Evolutionary conservation across 768 basidiomycete species (phyloP), one percentile per base, ranked within the genome.

Genomic region (Termitomyces sp.): DNA sequence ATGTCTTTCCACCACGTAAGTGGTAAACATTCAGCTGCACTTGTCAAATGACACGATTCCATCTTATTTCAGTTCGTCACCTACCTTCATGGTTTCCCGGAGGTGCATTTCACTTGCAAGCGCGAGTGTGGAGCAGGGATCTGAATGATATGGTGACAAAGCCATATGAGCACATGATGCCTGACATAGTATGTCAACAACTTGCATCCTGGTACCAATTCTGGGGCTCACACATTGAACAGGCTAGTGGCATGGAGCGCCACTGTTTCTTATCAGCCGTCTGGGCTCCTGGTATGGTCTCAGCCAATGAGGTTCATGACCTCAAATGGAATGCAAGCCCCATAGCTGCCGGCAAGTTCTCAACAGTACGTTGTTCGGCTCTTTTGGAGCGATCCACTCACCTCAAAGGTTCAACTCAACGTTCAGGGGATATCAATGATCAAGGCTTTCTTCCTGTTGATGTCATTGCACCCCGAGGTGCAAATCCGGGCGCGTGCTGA

Each of bases 391-490:
- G 9, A 20, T 44, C 9, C 42, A 11, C n/a, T 44, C 9, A 11
- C n/a, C 42, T 42, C 7, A 20, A 20, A 28, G 28, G 28, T 28
- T 28, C 28, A 28, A 8, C 7, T 28, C 28, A 28, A 8, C 7
- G 4, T 42, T 13, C 16, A 48, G 58, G 18, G 52, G 0, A 8
- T 59, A 35, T 33, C 62, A 8, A n/a, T 33, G 11, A n/a, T 64
- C 1, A 33, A 68, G 22, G 69, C 71, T 5, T 72, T 74, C 51
- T 68, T 72, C 58, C 49, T 71, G 11, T 68, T 70, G 4, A 75
- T 75, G 71, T 62, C 67, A 3, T 60, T 72, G 7, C 64, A 68
- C 57, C 71, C 73, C 1, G 65, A 68, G 1, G 65, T 71, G 0
- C 67, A 69, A 45, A 46, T 40, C 3, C 63, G 56, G 39, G 71